Evolutionary conservation across 371 early-diverging fungal genomes (phyloP), one percentile per base, ranked within the genome.

Genomic region (Fennellomyces sp.): DNA sequence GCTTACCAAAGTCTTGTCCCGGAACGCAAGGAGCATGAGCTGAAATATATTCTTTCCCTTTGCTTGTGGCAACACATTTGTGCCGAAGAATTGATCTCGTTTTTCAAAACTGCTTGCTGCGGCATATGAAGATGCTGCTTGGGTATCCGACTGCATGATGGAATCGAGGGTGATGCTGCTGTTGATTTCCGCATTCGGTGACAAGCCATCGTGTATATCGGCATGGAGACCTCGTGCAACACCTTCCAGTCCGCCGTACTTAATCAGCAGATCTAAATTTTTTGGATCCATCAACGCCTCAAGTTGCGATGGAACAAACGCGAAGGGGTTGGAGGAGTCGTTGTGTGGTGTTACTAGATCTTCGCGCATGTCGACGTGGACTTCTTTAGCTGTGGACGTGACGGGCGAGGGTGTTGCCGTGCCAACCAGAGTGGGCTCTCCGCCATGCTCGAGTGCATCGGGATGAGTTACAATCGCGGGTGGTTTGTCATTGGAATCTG

Each of bases 1-100:
- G 12, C 10, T 12, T 76, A 88, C 90, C 70, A 94, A 66, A 60
- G 89, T 91, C 65, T 93, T 94, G 58, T 95, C 95, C 56, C 92
- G 84, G 49, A 92, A 78, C 0, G 92, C 88, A 27, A 86, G 78
- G 84, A 89, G 85, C 81, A 91, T 89, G 13, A 92, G 76, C 15
- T 83, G 72, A 29, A 88, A 66, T 47, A 93, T 81, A 31, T 75
- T 75, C 54, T 88, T 88, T 31, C 81, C 63, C 69, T 89, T 82
- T 11, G 76, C 68, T 28, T 72, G 71, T 2, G 94, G 93, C 27
- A 91, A 66, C 2, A 80, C 60, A 64, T 92, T 93, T 39, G 69
- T 63, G 23, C 93, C 94, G 74, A 80, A 88, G 26, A 73, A 63
- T 4, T 41, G 36, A 12, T 47, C 48, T 10, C 61, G 61, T 15